These are phyloP conservation scores for Pelargonium fulgidum DNA, from an alignment of 441 rosid species.

Conservation along the genomic window DNA sequence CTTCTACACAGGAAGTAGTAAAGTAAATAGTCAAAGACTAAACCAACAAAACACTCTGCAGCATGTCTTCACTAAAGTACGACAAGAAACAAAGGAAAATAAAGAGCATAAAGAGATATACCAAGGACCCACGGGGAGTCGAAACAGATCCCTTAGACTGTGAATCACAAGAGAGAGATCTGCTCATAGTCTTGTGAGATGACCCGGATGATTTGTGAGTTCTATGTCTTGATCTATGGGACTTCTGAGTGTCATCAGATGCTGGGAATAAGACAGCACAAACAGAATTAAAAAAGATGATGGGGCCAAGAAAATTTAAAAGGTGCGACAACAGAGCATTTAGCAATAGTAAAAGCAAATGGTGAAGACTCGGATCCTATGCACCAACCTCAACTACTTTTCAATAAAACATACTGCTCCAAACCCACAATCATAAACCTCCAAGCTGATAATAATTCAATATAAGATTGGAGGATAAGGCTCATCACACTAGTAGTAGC, in stretches of 20 bases:
- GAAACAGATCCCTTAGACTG: constrained; percentile 66
- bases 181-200: constrained; percentile 63
- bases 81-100: neutral
- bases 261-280: constrained; percentile 44
- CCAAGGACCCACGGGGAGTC: constrained; percentile 51
- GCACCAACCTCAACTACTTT: constrained; percentile 37
- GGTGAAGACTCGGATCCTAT: constrained; percentile 42
- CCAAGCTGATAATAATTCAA: constrained; percentile 14
- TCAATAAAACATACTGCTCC: constrained; percentile 16
- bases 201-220: constrained; percentile 65
- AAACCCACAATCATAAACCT: constrained; percentile 12
- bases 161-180: constrained; percentile 73
- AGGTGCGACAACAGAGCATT: constrained; percentile 32
- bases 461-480: neutral
- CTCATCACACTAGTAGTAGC: neutral
- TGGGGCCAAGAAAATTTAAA: constrained; percentile 40
- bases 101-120: constrained; percentile 22
- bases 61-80: neutral
- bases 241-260: constrained; percentile 75
- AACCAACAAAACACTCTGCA: neutral
- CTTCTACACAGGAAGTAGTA: constrained; percentile 34
- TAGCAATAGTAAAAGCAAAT: constrained; percentile 52
- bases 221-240: constrained; percentile 73
- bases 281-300: constrained; percentile 25
- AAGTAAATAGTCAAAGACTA: neutral